Percentiles rank a stretch among this genome's conserved stretches.
phyloP scores from a whole-genome alignment of 495 filamentous ascomycete genomes.

The Letharia columbiana region DNA sequence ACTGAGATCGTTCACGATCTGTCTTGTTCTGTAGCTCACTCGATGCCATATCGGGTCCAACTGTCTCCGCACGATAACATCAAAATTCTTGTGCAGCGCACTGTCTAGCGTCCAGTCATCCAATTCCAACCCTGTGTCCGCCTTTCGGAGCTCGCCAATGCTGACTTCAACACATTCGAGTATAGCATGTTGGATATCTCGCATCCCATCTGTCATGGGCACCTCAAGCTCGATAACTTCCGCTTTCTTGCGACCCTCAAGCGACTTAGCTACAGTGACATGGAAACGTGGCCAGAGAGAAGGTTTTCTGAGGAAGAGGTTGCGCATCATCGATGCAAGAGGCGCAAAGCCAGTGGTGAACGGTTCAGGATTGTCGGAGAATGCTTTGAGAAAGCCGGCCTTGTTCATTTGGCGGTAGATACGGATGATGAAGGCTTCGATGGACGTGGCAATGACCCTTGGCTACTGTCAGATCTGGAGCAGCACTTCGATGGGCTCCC shows the following conservation, averaged over 20 bases:
- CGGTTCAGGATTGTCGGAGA: constrained; percentile 88
- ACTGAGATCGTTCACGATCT: constrained; percentile 83
- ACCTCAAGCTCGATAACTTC: constrained; percentile 96
- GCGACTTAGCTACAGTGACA: constrained; percentile 71
- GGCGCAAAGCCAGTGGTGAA: constrained; percentile 87
- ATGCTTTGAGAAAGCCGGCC: constrained; percentile 86
- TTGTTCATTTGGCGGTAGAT: constrained; percentile 93
- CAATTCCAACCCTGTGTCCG: constrained; percentile 84
- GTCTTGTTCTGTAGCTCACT: constrained; percentile 86
- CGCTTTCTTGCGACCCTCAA: constrained; percentile 86
- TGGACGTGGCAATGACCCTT: constrained; percentile 73
- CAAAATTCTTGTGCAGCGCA: constrained; percentile 86
- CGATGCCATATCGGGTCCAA: constrained; percentile 96
- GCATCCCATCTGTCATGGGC: constrained; percentile 93
- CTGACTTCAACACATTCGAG: constrained; percentile 95
- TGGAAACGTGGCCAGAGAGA: constrained; percentile 96
- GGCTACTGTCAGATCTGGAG: constrained; percentile 19
- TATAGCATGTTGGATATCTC: constrained; percentile 83
- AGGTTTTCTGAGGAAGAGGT: constrained; percentile 80
- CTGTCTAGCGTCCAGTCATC: constrained; percentile 97
- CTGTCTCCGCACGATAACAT: constrained; percentile 78
- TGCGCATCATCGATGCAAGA: constrained; percentile 82
- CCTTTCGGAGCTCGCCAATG: constrained; percentile 83
- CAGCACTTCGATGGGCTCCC: constrained; percentile 5
- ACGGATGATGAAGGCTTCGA: constrained; percentile 90